phyloP scores from a whole-genome alignment of 306 rosid species.

The Pyrus betulifolia region DNA sequence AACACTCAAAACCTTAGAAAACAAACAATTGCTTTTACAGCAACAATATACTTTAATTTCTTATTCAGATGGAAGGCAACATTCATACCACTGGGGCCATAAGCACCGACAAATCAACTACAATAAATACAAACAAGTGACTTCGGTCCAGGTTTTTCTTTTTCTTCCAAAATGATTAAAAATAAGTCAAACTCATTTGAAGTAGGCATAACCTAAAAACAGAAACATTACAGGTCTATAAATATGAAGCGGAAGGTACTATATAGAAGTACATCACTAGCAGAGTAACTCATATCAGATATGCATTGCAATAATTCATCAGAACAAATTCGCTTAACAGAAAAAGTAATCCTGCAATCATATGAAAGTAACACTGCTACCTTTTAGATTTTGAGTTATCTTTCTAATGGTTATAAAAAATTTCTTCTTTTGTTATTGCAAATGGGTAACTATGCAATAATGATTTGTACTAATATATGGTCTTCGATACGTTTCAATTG shows the following conservation, averaged over 20 bases:
- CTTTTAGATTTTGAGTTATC: neutral
- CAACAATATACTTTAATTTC: neutral
- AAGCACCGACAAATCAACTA: neutral
- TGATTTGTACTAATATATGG: neutral
- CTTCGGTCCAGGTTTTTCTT: neutral
- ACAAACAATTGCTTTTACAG: neutral
- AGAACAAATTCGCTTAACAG: neutral
- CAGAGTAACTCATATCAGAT: neutral
- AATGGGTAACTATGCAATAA: neutral
- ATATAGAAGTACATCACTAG: neutral
- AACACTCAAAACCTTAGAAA: conserved; percentile 17
- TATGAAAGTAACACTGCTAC: neutral
- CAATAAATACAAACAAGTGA: neutral
- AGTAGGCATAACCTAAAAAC: neutral
- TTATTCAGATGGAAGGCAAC: neutral
- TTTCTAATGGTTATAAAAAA: neutral
- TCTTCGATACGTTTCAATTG: neutral
- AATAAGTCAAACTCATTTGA: neutral
- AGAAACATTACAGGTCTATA: neutral
- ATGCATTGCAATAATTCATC: neutral
- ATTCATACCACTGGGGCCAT: neutral
- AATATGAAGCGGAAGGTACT: neutral
- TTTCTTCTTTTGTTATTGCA: neutral
- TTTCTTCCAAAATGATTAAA: neutral
- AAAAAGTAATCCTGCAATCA: neutral